Conservation (phyloP, 2,329 filamentous ascomycete genomes). For the Aspergillus fumigatus region DNA sequence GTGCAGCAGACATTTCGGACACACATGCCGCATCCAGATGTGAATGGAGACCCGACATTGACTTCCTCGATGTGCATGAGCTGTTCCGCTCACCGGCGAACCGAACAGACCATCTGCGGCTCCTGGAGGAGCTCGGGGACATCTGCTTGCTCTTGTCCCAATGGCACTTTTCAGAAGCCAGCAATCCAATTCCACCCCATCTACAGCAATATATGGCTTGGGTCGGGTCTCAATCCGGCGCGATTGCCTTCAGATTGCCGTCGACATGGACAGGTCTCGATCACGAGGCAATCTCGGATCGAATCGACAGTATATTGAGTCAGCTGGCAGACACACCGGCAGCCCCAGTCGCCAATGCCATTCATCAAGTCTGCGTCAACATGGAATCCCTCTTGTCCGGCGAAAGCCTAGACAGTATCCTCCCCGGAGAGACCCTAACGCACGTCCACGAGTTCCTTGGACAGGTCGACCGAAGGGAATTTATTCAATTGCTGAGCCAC, state of each 20-base stretch:
- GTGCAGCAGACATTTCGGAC: not conserved
- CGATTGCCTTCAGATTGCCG: not conserved
- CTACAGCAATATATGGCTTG: constrained; percentile 9
- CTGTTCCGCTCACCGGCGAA: not conserved
- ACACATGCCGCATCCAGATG: not conserved
- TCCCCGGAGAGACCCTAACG: constrained; percentile 13
- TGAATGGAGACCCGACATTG: constrained; percentile 6
- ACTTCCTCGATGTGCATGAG: constrained; percentile 3
- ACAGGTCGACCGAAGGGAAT: constrained; percentile 1
- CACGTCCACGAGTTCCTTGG: constrained; percentile 8
- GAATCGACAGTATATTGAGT: not conserved
- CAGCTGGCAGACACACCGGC: not conserved
- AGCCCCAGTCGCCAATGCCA: not conserved
- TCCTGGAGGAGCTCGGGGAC: not conserved
- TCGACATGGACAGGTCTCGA: not conserved
- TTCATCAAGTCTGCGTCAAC: not conserved
- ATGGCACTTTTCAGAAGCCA: not conserved
- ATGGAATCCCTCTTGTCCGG: not conserved
- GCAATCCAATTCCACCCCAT: not conserved
- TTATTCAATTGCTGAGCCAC: constrained; percentile 15
- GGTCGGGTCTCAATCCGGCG: not conserved
- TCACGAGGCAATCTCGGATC: not conserved
- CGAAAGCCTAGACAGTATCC: constrained; percentile 4
- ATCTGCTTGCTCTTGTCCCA: not conserved
- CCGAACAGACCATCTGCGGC: not conserved